Base-by-base conservation (phyloP, 2,329 filamentous ascomycete genomes). In the Allantophomopsis cytisporea region DNA sequence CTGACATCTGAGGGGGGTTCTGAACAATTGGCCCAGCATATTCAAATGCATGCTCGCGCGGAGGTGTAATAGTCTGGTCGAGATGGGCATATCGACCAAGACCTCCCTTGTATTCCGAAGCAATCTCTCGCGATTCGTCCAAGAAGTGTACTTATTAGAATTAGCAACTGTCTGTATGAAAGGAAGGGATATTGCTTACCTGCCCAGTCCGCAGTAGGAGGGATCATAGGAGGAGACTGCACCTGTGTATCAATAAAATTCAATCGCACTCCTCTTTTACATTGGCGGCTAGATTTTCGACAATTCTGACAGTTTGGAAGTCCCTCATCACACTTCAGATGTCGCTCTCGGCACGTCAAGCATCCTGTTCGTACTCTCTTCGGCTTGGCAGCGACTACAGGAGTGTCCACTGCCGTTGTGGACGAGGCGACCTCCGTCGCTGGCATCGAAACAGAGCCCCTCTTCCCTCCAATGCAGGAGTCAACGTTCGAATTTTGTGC, bases 221-320 rank as follows among this genome's bases (percentile, higher is more conserved):
- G 66, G 17, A 82, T 63, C 37, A 72, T 71, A 10, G 76, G 79
- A 39, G 80, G 84, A 16, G 48, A 52, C 52, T 83, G 76, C 41
- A 81, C 78, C 45, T 80, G 80, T 3, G 80, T 82, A 54, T 94
- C 87, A 49, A 94, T 87, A 53, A 94, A 96, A 61, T 94, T 95
- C 32, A 96, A 66, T 31, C 85, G 75, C 38, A 95, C 68, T 14
- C 88, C 89, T 49, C 87, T 76, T 56, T 88, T 87, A 65, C 89
- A 96, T 41, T 79, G 67, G 38, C 89, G 71, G 52, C 78, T 88
- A 39, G 88, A 91, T 61, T 94, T 95, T 43, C 76, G 75, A 60
- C 89, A 95, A 53, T 95, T 95, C 51, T 82, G 67, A 52, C 71
- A 77, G 30, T 69, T 61, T 4, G 71, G 72, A 4, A 61, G 51